A percentile compares a stretch with the other conserved stretches of the same genome.
Evolutionary conservation across 441 rosid genomes (phyloP).

Genomic region (Erysimum cheiri): DNA sequence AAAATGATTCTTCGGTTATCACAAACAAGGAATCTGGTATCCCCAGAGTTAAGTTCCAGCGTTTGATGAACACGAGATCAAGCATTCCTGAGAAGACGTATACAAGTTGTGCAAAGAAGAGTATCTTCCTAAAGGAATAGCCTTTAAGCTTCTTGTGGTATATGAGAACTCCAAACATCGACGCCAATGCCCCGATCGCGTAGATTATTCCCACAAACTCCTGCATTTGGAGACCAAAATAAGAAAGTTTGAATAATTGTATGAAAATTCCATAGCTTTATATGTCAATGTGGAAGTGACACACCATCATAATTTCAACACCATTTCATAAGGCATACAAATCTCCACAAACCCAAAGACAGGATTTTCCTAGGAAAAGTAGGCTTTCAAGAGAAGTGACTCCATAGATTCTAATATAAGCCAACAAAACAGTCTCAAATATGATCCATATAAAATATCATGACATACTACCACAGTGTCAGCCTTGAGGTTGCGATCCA

Average conservation of each 20-base stretch:
- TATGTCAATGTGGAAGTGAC: slow-evolving; percentile 2
- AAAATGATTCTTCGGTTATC: slow-evolving; percentile 69
- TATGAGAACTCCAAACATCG: slow-evolving; percentile 72
- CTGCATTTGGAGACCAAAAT: slow-evolving; percentile 41
- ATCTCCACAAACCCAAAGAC: slow-evolving; percentile 14
- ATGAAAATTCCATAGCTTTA: not conserved
- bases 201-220: slow-evolving; percentile 71
- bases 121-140: slow-evolving; percentile 60
- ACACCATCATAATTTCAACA: not conserved
- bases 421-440: not conserved
- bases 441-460: not conserved
- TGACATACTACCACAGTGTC: not conserved
- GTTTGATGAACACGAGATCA: slow-evolving; percentile 64
- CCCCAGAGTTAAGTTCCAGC: slow-evolving; percentile 70
- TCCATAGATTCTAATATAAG: not conserved
- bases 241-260: slow-evolving; percentile 8
- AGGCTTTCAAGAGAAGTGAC: slow-evolving; percentile 1
- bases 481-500: not conserved
- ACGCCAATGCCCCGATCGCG: slow-evolving; percentile 81
- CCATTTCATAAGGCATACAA: not conserved
- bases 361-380: not conserved
- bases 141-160: slow-evolving; percentile 72
- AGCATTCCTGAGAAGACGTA: slow-evolving; percentile 72
- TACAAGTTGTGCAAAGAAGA: slow-evolving; percentile 67
- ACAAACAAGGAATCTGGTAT: slow-evolving; percentile 81